A percentile compares a stretch with the other conserved stretches of the same genome.
Conservation (phyloP, 192 early-diverging fungal species). For the Tieghemiomyces parasiticus region DNA sequence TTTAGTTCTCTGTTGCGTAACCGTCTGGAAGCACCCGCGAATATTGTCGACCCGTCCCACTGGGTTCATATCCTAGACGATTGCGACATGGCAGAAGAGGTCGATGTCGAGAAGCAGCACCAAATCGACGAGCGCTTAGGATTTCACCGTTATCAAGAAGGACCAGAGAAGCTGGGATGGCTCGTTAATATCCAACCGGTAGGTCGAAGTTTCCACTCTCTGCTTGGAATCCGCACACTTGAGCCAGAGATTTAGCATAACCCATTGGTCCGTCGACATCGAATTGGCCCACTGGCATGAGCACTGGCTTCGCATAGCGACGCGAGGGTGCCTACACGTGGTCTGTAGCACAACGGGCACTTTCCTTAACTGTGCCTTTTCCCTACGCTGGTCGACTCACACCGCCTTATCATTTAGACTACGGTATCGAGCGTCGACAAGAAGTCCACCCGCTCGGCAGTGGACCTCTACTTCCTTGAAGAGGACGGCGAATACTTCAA, state of each 20-base stretch:
- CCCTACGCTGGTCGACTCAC: background rate
- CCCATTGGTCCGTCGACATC: no score
- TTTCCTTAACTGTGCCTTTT: conserved; percentile 1
- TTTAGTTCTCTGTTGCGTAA: no score
- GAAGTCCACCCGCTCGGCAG: conserved; percentile 46
- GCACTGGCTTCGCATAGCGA: conserved; percentile 9
- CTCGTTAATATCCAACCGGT: conserved; percentile 90
- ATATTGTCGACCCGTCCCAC: no score
- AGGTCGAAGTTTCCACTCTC: conserved; percentile 12
- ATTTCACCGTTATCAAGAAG: conserved; percentile 52
- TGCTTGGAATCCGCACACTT: background rate
- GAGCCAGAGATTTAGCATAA: background rate
- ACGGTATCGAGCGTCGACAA: conserved; percentile 46
- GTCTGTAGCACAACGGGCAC: no score
- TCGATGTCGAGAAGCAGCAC: conserved; percentile 20
- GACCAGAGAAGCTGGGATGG: conserved; percentile 71
- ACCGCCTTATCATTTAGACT: conserved; percentile 25
- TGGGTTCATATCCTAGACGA: background rate
- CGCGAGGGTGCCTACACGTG: no score
- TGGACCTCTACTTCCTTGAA: conserved; percentile 89
- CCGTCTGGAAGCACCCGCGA: no score
- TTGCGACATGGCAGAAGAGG: background rate
- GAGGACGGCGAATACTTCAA: conserved; percentile 84
- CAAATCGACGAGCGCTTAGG: conserved; percentile 45
- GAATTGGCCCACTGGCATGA: no score